A percentile compares a stretch with the other conserved stretches of the same genome.
Evolutionary conservation across 768 basidiomycete genomes (phyloP).

Genomic region (Agaricus sinodeliciosus): DNA sequence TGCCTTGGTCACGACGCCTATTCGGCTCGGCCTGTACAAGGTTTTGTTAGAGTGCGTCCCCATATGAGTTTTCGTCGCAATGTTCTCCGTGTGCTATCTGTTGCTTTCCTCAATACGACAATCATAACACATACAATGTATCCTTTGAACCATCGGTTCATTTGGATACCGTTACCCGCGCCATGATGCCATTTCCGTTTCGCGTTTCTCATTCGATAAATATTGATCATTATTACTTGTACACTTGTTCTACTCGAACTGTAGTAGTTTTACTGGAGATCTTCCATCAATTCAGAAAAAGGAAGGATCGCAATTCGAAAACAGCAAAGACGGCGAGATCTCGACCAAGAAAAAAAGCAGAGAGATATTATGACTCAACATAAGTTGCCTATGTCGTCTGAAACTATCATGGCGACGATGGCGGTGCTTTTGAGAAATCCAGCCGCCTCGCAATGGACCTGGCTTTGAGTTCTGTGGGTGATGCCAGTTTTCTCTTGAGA

Average conservation of each 20-base stretch:
- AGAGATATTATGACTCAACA: too few species aligned
- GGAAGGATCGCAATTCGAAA: background rate
- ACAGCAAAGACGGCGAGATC: too few species aligned
- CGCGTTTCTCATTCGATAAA: background rate
- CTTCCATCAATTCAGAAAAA: background rate
- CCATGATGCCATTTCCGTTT: background rate
- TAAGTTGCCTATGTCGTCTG: too few species aligned
- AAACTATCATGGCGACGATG: constrained; percentile 22
- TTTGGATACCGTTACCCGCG: background rate
- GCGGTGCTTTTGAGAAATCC: constrained; percentile 56
- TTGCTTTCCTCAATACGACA: background rate
- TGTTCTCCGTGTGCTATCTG: background rate
- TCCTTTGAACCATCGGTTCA: background rate
- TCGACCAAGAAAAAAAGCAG: too few species aligned
- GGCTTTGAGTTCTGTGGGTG: constrained; percentile 41
- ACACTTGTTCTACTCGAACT: constrained; percentile 8
- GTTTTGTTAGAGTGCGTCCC: background rate
- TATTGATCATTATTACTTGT: constrained; percentile 10
- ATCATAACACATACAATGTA: background rate
- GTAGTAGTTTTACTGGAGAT: constrained; percentile 3
- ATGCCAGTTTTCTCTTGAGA: constrained; percentile 66
- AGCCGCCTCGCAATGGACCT: constrained; percentile 64
- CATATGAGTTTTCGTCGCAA: background rate
- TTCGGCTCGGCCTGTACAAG: too few species aligned
- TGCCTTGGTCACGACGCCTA: background rate